Base-by-base conservation (phyloP, 257 asterid species). In the Rhazya stricta region DNA sequence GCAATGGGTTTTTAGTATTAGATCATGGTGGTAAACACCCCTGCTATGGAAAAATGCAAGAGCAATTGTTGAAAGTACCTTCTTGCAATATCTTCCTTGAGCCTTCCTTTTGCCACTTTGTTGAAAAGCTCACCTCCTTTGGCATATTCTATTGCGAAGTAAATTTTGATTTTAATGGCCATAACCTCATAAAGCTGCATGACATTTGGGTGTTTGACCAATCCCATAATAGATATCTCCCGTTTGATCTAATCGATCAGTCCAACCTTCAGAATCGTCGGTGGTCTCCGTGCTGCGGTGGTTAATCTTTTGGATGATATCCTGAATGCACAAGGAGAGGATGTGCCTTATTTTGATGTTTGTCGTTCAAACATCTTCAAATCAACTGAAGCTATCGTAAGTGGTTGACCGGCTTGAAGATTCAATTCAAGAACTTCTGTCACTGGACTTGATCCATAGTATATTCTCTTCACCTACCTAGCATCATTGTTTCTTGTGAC, bases 231-330 rank as follows among this genome's bases (percentile, higher is more conserved):
- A 0, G 91, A 88, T 71, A 91, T 88, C 84, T 91, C 96, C 19
- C 94, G 85, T 43, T 92, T 92, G 46, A 88, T 92, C 80, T 92
- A 96, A 48, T 81, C 69, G 23, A 89, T 84, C 51, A 92, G 83
- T 58, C 90, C 96, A 15, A 79, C 87, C 66, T 84, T 90, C 39
- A 82, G 50, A 63, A 90, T 85, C 77, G 87, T 92, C 74, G n/a
- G n/a, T n/a, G n/a, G n/a, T n/a, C n/a, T n/a, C n/a, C n/a, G n/a
- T n/a, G 91, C 78, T 92, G 79, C 85, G 92, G 72, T 0, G 99
- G 99, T 85, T n/a, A 94, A 79, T 83, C 99, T 98, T 89, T 94
- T 98, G 36, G 99, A 94, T 32, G 99, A 92, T 83, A 94, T 92
- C 75, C 99, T 88, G 87, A 94, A 94, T 69, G 84, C 29, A 84